Conservation (phyloP, 2,329 filamentous ascomycete genomes). For the Talaromyces sp. region DNA sequence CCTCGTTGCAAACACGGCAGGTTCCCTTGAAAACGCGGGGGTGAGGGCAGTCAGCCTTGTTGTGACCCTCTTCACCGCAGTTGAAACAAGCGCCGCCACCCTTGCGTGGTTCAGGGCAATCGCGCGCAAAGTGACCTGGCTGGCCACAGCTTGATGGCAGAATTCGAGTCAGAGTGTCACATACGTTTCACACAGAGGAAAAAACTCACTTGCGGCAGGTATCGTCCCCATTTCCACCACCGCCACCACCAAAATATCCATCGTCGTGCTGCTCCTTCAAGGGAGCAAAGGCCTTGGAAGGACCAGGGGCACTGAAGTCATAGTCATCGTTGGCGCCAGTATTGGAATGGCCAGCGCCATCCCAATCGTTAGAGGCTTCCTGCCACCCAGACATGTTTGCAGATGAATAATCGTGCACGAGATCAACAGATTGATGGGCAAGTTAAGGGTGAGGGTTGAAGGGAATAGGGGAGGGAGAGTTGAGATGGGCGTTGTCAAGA, state of each 20-base stretch:
- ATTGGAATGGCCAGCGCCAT: not conserved
- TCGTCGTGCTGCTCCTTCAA: slow-evolving; percentile 5
- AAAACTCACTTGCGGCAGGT: slow-evolving; percentile 32
- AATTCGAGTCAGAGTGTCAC: not conserved
- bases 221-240: slow-evolving; percentile 14
- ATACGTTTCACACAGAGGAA: too few species aligned
- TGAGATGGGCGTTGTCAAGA: not conserved
- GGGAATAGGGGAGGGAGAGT: not conserved
- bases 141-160: slow-evolving; percentile 26
- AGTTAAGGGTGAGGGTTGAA: not conserved
- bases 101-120: slow-evolving; percentile 40
- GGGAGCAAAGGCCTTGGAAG: slow-evolving; percentile 2
- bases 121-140: slow-evolving; percentile 33
- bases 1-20: slow-evolving; percentile 41
- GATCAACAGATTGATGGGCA: not conserved
- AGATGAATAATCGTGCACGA: not conserved
- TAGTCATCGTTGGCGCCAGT: not conserved
- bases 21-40: slow-evolving; percentile 43
- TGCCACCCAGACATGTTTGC: slow-evolving; percentile 6
- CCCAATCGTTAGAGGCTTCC: not conserved
- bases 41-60: slow-evolving; percentile 41
- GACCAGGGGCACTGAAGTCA: slow-evolving; percentile 3
- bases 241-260: not conserved
- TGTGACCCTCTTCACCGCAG: slow-evolving; percentile 40
- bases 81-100: slow-evolving; percentile 39